Evolutionary conservation across 2,329 filamentous ascomycete species (phyloP), one percentile per base, ranked within the genome.

Genomic region (Nemania sp.): DNA sequence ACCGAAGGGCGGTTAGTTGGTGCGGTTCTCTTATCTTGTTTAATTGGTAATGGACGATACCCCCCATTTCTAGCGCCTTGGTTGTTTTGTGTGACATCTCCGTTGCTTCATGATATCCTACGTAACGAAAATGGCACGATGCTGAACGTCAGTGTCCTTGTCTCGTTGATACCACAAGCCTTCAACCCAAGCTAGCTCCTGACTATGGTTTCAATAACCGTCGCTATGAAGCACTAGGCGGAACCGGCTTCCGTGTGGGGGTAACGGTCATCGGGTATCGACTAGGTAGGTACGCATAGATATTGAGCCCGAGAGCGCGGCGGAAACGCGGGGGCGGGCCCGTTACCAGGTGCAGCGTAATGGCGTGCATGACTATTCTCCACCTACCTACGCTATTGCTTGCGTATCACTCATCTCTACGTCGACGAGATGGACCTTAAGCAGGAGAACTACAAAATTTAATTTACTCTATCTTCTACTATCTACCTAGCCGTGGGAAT

Each of bases 41-140:
- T 64, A 58, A 64, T 70, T 53, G 53, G 68, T 67, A 68, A 66
- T 72, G 59, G 65, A 72, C 68, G 70, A 72, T 72, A 70, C 70
- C 70, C 70, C 56, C 62, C 58, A 35, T 54, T 66, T 66, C 61
- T 64, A 26, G 29, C 61, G 55, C 49, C 47, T 24, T 29, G 35
- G 27, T 53, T 20, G 13, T 15, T 62, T 38, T 52, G 22, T 52
- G 45, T 49, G 29, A 18, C n/a, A n/a, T 8, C 10, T 38, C 27
- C 32, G 15, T 27, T 41, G 43, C 18, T 52, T 56, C 29, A 7
- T 26, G 24, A 51, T 56, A 24, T 11, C n/a, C 38, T 49, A 20
- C 35, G 18, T 57, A 15, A 15, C 24, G 45, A 3, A n/a, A 32
- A n/a, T n/a, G n/a, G n/a, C n/a, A n/a, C n/a, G n/a, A n/a, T n/a